These are phyloP conservation scores for Eutypella sp. DNA, from an alignment of 2,329 filamentous ascomycete species.

Conservation along the genomic window DNA sequence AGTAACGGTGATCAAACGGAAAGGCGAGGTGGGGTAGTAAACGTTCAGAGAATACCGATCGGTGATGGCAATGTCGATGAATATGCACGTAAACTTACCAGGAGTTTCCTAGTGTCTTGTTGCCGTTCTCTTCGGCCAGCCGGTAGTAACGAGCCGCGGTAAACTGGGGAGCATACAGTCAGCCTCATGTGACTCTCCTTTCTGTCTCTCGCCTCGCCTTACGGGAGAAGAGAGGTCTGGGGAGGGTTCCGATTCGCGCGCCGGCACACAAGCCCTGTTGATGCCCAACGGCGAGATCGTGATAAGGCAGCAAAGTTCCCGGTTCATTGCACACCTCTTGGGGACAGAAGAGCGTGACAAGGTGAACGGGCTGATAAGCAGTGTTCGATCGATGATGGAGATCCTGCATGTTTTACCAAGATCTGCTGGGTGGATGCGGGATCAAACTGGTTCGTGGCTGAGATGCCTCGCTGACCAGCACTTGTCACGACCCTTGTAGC, in stretches of 20 bases:
- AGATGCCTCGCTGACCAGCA: too few relatives aligned
- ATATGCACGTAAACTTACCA: too few relatives aligned
- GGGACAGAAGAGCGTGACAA: too few relatives aligned
- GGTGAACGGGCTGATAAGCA: too few relatives aligned
- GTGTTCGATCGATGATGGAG: too few relatives aligned
- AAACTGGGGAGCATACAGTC: constrained; percentile 52
- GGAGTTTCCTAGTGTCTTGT: constrained; percentile 87
- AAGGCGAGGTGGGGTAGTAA: too few relatives aligned
- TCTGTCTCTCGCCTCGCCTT: neutral
- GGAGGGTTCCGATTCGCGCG: constrained; percentile 26
- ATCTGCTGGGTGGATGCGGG: too few relatives aligned
- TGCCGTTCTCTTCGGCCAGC: constrained; percentile 80
- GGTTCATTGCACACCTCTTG: neutral
- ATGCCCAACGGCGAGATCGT: constrained; percentile 33
- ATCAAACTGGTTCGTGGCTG: too few relatives aligned
- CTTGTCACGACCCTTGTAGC: too few relatives aligned
- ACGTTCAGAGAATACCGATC: too few relatives aligned
- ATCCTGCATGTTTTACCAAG: neutral
- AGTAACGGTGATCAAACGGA: too few relatives aligned
- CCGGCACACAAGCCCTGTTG: constrained; percentile 28
- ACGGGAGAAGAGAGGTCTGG: constrained; percentile 6
- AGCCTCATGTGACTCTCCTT: constrained; percentile 43
- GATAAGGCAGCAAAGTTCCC: constrained; percentile 11
- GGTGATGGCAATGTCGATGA: too few relatives aligned
- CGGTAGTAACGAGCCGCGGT: constrained; percentile 86